Percentiles rank a stretch among this genome's conserved stretches.
Conservation (phyloP, 306 rosid genomes). For the Hippophae tibetana region DNA sequence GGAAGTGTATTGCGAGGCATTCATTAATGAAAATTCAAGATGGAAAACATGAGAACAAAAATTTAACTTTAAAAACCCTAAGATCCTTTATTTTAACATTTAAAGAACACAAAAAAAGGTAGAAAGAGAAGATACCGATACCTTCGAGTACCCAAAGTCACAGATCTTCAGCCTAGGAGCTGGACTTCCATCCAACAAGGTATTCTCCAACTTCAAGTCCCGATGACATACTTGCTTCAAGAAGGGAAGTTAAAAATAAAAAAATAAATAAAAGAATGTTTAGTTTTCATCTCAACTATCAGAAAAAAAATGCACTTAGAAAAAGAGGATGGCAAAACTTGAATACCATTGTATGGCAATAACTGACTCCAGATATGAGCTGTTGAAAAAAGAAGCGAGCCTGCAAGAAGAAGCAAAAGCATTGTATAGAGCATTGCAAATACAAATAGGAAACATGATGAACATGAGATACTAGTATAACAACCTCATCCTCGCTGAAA, state of each 20-base stretch:
- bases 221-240: constrained; percentile 97
- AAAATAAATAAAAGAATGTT: neutral
- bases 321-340: neutral
- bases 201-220: constrained; percentile 90
- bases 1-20: neutral
- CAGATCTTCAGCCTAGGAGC: constrained; percentile 87
- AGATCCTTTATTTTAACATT: neutral
- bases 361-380: constrained; percentile 94
- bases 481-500: constrained; percentile 84
- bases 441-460: neutral
- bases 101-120: neutral
- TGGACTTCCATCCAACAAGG: constrained; percentile 82
- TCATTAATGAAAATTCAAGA: neutral
- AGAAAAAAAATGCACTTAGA: too few species aligned
- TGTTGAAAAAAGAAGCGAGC: constrained; percentile 98
- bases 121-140: constrained; percentile 5
- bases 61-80: neutral
- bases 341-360: constrained; percentile 83
- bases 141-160: constrained; percentile 97
- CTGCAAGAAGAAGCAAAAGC: constrained; percentile 36
- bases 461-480: constrained; percentile 1
- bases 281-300: neutral
- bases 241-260: constrained; percentile 8
- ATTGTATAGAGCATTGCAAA: constrained; percentile 8
- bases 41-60: neutral